Base-by-base conservation (phyloP, 2,329 filamentous ascomycete genomes). In the Cercospora zeae-maydis region DNA sequence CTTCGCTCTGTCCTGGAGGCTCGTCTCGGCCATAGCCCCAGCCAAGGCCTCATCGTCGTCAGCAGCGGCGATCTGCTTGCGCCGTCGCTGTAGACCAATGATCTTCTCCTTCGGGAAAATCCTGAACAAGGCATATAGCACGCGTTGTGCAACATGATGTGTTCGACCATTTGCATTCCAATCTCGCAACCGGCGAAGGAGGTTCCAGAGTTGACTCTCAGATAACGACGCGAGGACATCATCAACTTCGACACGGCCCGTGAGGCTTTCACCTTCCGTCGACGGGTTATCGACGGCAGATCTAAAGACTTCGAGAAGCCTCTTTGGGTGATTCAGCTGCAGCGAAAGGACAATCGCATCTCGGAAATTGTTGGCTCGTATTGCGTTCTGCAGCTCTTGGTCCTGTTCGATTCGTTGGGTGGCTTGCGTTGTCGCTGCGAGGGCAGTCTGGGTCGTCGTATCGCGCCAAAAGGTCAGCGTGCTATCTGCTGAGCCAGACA, bases 131-230 rank as follows among this genome's bases (percentile, higher is more conserved):
- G 90, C 86, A 80, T 87, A 89, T 7, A 99, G 79, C 13, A 99
- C 88, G 34, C 88, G 86, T 77, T 99, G 95, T 0, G 95, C 90
- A 1, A 98, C 87, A 4, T 88, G 84, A 0, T 92, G 88, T 3
- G 92, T 96, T 65, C 91, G 85, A 0, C 92, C 92, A 71, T 98
- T 98, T 4, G 95, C 96, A 75, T 99, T 99, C 95, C 95, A 99
- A 78, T 99, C 95, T 51, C 96, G 85, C 49, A 97, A 78, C 63
- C 95, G 84, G 37, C 93, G 81, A 0, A 99, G 83, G 13, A 99
- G 83, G 6, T 86, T 82, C 77, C 91, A 96, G 13, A 99, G 84
- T 75, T 98, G 93, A 69, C 93, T 89, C 69, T 95, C 88, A 4
- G 88, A 89, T 5, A 99, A 82, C 11, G 80, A 85, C n/a, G 83